A percentile compares a stretch with the other conserved stretches of the same genome.
Conservation (phyloP, 2,329 filamentous ascomycete species). For the Trichoderma sp. region DNA sequence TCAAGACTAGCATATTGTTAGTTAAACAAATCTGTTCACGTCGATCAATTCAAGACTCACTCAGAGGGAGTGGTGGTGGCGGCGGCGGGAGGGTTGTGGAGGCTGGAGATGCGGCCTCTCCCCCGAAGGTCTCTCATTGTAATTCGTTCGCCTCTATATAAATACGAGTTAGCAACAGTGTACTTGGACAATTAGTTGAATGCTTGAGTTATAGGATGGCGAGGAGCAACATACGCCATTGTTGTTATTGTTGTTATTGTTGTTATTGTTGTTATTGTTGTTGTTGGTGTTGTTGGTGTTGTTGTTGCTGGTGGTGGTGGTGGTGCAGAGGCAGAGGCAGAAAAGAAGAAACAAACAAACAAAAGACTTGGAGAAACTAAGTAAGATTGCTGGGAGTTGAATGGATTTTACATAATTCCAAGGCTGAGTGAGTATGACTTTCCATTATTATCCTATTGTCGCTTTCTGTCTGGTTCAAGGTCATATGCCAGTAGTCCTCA, state of each 20-base stretch:
- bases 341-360: background rate
- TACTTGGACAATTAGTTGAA: background rate
- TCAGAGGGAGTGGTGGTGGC: too few relatives aligned
- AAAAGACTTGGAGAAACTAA: too few relatives aligned
- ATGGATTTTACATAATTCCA: background rate
- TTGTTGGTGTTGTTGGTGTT: background rate
- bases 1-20: too few relatives aligned
- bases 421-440: background rate
- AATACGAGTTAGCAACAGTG: slow-evolving; percentile 2
- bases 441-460: slow-evolving; percentile 1
- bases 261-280: background rate
- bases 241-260: background rate
- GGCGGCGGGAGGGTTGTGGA: too few relatives aligned
- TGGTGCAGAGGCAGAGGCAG: background rate
- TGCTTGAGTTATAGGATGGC: background rate
- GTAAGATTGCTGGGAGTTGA: background rate
- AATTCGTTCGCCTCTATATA: background rate
- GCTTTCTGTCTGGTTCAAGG: background rate
- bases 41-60: too few relatives aligned
- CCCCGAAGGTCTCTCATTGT: too few relatives aligned
- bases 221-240: slow-evolving; percentile 3
- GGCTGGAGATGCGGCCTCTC: too few relatives aligned
- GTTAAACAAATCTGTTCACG: too few relatives aligned
- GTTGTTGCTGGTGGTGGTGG: too few relatives aligned
- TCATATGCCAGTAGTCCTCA: slow-evolving; percentile 1